phyloP scores from a whole-genome alignment of 2,329 filamentous ascomycete genomes.

The Pyrenophora seminiperda region DNA sequence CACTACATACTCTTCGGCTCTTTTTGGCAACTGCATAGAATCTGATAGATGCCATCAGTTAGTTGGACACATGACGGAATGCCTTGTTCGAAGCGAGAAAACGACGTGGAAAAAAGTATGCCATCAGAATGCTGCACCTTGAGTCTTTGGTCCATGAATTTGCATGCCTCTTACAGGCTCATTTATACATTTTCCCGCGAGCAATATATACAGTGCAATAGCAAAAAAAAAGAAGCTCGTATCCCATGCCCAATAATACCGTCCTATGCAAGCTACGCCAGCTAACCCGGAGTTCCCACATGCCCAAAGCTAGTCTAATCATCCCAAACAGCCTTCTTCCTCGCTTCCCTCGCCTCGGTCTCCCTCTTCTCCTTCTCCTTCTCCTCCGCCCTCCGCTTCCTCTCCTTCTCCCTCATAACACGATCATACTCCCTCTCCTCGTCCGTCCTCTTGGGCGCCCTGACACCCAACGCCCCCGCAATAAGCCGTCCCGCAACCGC shows the following conservation, averaged over 20 bases:
- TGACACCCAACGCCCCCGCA: constrained; percentile 81
- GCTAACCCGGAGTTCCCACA: neutral
- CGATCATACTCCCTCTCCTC: constrained; percentile 88
- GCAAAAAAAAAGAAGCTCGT: neutral
- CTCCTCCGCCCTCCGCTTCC: constrained; percentile 74
- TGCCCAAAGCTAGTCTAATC: constrained; percentile 49
- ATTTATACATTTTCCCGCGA: constrained; percentile 2
- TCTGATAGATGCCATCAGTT: neutral
- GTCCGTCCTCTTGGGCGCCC: constrained; percentile 79
- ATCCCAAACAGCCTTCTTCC: constrained; percentile 88
- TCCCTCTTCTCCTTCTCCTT: constrained; percentile 67
- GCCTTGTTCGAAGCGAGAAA: too few relatives aligned
- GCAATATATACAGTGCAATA: constrained; percentile 6
- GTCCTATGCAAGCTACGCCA: too few relatives aligned
- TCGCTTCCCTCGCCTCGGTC: constrained; percentile 69
- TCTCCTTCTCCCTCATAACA: constrained; percentile 82
- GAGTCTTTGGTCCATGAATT: too few relatives aligned
- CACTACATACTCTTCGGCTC: constrained; percentile 1
- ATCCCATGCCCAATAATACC: too few relatives aligned
- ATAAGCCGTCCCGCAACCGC: constrained; percentile 90
- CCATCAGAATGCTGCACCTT: too few relatives aligned
- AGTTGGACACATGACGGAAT: too few relatives aligned
- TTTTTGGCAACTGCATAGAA: neutral
- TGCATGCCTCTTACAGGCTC: neutral
- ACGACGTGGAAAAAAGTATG: too few relatives aligned